Evolutionary conservation across 345 rosid species (phyloP).

Genomic region (Hypericum androsaemum): DNA sequence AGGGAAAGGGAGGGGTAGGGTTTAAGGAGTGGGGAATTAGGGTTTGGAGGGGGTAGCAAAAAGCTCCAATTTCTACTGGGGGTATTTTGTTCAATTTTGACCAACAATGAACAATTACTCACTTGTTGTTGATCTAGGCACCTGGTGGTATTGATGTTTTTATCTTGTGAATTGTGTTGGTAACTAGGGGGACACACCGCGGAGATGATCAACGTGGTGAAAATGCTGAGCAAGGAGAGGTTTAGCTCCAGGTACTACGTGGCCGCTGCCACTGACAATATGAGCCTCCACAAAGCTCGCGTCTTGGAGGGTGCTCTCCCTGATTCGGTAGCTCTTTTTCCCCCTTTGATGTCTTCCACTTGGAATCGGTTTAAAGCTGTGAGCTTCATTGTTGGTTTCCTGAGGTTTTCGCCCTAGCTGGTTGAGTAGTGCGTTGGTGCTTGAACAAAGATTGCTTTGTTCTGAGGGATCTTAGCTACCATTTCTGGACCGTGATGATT

Average conservation of each 20-base stretch:
- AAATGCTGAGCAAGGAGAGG: slow-evolving; percentile 46
- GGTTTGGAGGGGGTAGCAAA: slow-evolving; percentile 12
- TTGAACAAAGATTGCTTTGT: too few relatives aligned
- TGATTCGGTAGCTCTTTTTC: slow-evolving; percentile 43
- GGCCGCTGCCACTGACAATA: slow-evolving; percentile 86
- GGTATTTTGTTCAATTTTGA: too few relatives aligned
- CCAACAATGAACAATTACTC: too few relatives aligned
- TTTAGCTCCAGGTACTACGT: slow-evolving; percentile 65
- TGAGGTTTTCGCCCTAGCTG: too few relatives aligned
- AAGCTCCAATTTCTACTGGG: slow-evolving; percentile 47
- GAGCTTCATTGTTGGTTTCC: too few relatives aligned
- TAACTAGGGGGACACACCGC: slow-evolving; percentile 86
- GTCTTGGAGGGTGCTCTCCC: slow-evolving; percentile 46
- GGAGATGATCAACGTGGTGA: slow-evolving; percentile 78
- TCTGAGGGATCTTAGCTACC: too few relatives aligned
- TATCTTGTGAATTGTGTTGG: slow-evolving; percentile 1
- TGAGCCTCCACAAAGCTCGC: slow-evolving; percentile 87
- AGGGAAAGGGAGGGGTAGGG: slow-evolving; percentile 11
- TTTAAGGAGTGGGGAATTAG: slow-evolving; percentile 15
- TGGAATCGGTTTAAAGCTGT: too few relatives aligned
- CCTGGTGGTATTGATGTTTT: too few relatives aligned
- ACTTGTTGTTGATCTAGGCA: too few relatives aligned
- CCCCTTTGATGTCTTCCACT: too few relatives aligned
- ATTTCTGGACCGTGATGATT: too few relatives aligned
- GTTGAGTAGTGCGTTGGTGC: too few relatives aligned